Base-by-base conservation (phyloP, 305 asterid genomes). In the Rubia tinctorum region DNA sequence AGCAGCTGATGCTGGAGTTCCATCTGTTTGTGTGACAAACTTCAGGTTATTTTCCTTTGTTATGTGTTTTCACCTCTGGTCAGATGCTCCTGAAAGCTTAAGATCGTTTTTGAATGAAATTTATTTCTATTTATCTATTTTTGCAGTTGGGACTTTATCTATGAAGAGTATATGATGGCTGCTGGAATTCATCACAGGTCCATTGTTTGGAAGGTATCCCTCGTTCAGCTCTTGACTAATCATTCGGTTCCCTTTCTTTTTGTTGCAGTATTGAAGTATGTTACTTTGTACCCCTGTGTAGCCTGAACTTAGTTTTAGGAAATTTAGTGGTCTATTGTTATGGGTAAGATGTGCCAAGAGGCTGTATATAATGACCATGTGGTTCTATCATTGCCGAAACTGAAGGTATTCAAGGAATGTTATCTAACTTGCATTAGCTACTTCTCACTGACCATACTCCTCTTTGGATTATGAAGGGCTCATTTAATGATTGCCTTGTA, bases 71-170 rank as follows among this genome's bases (percentile, higher is more conserved):
- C 15, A 43, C 66, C 59, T 40, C 63, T 4, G 15, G 18, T 40
- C 66, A 55, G 45, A 66, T 45, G 30, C 30, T 72, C 49, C 39
- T 70, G 39, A 53, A 37, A 8, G 71, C n/a, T 10, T 30, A 44
- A 40, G 12, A 15, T 65, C 62, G 11, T 14, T 60, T 73, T 77
- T 20, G 30, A 58, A 13, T 51, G 34, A 42, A 43, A 34, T 27
- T 17, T 60, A 60, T 60, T 60, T 23, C 2, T 23, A 22, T 76
- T 74, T 59, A 42, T 80, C 70, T 82, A 12, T 73, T 12, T 75
- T 80, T 82, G 80, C 89, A 95, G 99, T 79, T 95, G 99, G 99
- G 99, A 95, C 80, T 95, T 92, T 89, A 95, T 95, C 75, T 95
- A 95, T 55, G 99, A 97, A 44, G 99, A 95, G 80, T 95, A 95